phyloP scores from a whole-genome alignment of 495 filamentous ascomycete species.

The Schizothecium vesticola region DNA sequence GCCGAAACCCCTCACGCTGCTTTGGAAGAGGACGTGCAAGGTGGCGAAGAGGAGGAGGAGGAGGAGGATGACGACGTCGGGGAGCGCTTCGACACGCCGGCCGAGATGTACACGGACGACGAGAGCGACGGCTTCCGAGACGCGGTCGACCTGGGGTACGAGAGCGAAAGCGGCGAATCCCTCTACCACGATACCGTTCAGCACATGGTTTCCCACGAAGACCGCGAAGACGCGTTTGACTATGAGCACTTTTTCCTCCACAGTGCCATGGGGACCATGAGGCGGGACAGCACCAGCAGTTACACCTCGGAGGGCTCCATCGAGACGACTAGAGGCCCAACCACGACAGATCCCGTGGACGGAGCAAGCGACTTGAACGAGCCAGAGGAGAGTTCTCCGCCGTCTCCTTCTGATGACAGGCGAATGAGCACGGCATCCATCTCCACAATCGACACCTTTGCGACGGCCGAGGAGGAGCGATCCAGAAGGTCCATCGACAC shows the following conservation, averaged over 20 bases:
- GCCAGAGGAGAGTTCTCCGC: not conserved
- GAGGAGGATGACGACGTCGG: no score
- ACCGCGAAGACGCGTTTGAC: slow-evolving; percentile 94
- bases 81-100: slow-evolving; percentile 35
- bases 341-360: slow-evolving; percentile 6
- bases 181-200: slow-evolving; percentile 53
- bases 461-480: slow-evolving; percentile 69
- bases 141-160: slow-evolving; percentile 29
- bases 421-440: slow-evolving; percentile 62
- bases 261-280: slow-evolving; percentile 73
- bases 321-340: slow-evolving; percentile 64
- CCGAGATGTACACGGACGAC: slow-evolving; percentile 17
- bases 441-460: slow-evolving; percentile 76
- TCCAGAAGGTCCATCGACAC: slow-evolving; percentile 25
- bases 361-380: slow-evolving; percentile 1
- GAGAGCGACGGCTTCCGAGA: slow-evolving; percentile 20
- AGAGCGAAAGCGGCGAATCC: slow-evolving; percentile 49
- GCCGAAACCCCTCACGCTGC: slow-evolving; percentile 3
- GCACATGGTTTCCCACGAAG: slow-evolving; percentile 66
- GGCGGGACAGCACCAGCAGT: slow-evolving; percentile 50
- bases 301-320: slow-evolving; percentile 63
- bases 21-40: not conserved
- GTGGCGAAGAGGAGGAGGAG: slow-evolving; percentile 4
- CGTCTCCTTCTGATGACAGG: slow-evolving; percentile 19
- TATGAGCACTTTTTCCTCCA: slow-evolving; percentile 95